Evolutionary conservation across 441 rosid genomes (phyloP), one percentile per base, ranked within the genome.

Genomic region (Gossypium gossypioides): DNA sequence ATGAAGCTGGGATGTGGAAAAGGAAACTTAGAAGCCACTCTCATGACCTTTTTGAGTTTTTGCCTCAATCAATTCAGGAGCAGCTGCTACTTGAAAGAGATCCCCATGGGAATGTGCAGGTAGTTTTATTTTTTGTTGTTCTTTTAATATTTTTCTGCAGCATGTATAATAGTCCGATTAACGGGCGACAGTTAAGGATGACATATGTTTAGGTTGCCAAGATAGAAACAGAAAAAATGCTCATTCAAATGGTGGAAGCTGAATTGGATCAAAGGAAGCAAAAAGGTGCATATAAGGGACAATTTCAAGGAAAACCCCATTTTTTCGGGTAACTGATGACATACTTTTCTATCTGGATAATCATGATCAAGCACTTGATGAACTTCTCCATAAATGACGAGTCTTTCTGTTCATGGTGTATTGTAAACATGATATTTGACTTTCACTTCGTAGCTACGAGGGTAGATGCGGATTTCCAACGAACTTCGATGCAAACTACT

Each of bases 221-320:
- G 83, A 96, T 96, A 59, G 99, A 96, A 81, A 96, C 99, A 0
- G 98, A 93, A 84, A 96, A 96, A 87, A 96, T 96, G 98, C 92
- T 96, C 64, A 93, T 93, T 80, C 96, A 96, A 77, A 93, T 96
- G 99, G 98, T 88, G 85, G 97, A 93, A 80, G 84, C 90, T 58
- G 99, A 93, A 76, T 73, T 96, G 86, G 94, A 91, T 82, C 88
- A 90, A 83, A 91, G 93, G 84, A 91, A 84, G 79, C 88, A 84
- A 74, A 88, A 65, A 64, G 98, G 97, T 72, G 51, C 84, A 71
- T 90, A 93, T 79, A 84, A 86, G 73, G 87, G 81, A 59, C 76
- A 81, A 29, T 96, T 96, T 83, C 88, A 82, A 80, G 98, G 97
- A n/a, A 97, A 90, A 76, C 89, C 97, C 61, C 99, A 96, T 82